A percentile compares a stretch with the other conserved stretches of the same genome.
Evolutionary conservation across 176 grass and related monocot species (phyloP).

Genomic region (Phoenix roebelenii): DNA sequence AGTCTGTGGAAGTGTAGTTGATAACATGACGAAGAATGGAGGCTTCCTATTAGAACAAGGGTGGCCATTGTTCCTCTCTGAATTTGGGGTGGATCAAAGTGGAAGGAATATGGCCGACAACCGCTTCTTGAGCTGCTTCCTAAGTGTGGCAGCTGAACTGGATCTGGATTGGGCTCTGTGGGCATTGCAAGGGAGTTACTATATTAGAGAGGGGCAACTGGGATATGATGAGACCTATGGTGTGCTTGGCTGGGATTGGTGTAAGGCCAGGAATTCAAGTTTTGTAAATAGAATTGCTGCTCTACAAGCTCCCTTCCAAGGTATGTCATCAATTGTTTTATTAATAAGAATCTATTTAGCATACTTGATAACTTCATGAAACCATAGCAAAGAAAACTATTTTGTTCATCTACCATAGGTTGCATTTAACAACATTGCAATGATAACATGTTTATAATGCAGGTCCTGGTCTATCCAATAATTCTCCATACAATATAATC

Average conservation of each 20-base stretch:
- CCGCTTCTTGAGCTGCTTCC: slow-evolving; percentile 72
- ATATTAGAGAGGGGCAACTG: slow-evolving; percentile 61
- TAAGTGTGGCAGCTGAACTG: slow-evolving; percentile 72
- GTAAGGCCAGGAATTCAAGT: slow-evolving; percentile 58
- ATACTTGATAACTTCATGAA: too few relatives aligned
- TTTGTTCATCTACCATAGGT: too few relatives aligned
- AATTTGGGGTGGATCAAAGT: slow-evolving; percentile 89
- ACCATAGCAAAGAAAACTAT: too few relatives aligned
- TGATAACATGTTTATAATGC: slow-evolving; percentile 18
- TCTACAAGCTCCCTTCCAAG: slow-evolving; percentile 73
- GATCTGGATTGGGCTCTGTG: slow-evolving; percentile 93
- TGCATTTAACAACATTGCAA: neutral
- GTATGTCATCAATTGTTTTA: slow-evolving; percentile 19
- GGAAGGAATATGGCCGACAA: slow-evolving; percentile 59
- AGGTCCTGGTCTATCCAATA: slow-evolving; percentile 70
- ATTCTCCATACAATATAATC: slow-evolving; percentile 40
- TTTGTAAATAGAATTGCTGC: slow-evolving; percentile 60
- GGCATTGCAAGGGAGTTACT: slow-evolving; percentile 92
- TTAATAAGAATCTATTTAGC: too few relatives aligned
- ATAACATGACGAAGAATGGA: slow-evolving; percentile 47
- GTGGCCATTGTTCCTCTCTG: slow-evolving; percentile 82
- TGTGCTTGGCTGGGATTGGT: slow-evolving; percentile 67
- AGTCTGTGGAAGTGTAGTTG: slow-evolving; percentile 42
- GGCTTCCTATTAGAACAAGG: slow-evolving; percentile 66
- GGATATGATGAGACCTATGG: slow-evolving; percentile 88